These are phyloP conservation scores for Tolypocladium endophyticum DNA, from an alignment of 2,329 filamentous ascomycete species.

Conservation along the genomic window DNA sequence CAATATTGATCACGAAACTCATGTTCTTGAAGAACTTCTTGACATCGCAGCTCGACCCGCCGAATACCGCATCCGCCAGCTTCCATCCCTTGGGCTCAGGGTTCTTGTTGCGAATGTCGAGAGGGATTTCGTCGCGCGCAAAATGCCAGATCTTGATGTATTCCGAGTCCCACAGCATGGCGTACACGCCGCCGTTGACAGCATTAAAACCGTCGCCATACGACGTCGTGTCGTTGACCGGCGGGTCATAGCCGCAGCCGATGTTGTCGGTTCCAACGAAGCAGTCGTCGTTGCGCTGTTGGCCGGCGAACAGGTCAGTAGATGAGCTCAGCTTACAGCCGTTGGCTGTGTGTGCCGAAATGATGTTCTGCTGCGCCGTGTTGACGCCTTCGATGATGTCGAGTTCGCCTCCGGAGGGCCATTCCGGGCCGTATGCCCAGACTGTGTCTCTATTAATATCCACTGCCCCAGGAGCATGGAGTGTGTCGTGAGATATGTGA, in stretches of 20 bases:
- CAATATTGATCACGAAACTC: slow-evolving; percentile 63
- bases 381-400: slow-evolving; percentile 65
- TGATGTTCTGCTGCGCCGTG: slow-evolving; percentile 43
- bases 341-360: slow-evolving; percentile 49
- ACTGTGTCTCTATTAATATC: slow-evolving; percentile 19
- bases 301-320: slow-evolving; percentile 14
- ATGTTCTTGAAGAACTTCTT: slow-evolving; percentile 55
- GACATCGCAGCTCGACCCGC: slow-evolving; percentile 53
- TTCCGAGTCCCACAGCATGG: slow-evolving; percentile 57
- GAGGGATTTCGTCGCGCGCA: slow-evolving; percentile 51
- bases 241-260: slow-evolving; percentile 34
- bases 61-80: slow-evolving; percentile 58
- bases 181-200: slow-evolving; percentile 57
- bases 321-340: slow-evolving; percentile 18
- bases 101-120: slow-evolving; percentile 46
- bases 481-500: background rate
- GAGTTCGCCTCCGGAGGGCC: slow-evolving; percentile 55
- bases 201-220: slow-evolving; percentile 60
- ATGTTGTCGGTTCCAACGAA: slow-evolving; percentile 25
- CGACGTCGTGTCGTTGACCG: slow-evolving; percentile 28
- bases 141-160: slow-evolving; percentile 73
- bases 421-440: slow-evolving; percentile 44
- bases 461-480: too few relatives aligned
- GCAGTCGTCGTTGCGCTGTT: slow-evolving; percentile 21
- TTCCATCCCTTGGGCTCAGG: slow-evolving; percentile 62